A percentile compares a stretch with the other conserved stretches of the same genome.
Conservation (phyloP, 2,329 filamentous ascomycete species). For the Sphaerulina populicola region DNA sequence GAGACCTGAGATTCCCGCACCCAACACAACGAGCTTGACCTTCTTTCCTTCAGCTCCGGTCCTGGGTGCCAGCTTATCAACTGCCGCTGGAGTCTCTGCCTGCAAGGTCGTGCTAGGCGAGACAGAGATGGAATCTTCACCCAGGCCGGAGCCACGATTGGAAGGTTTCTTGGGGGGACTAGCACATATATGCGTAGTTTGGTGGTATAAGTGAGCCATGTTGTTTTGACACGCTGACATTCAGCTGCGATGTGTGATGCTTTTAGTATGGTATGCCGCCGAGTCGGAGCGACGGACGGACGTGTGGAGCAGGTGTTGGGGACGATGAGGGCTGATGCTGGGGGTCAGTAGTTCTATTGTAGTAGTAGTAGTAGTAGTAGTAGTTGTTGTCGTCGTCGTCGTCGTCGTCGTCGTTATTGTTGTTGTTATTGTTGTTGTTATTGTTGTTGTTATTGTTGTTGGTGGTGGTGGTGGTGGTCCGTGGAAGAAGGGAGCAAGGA, state of each 20-base stretch:
- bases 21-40: conserved; percentile 31
- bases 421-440: too few relatives aligned
- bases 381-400: too few relatives aligned
- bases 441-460: too few relatives aligned
- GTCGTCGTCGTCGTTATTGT: too few relatives aligned
- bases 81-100: conserved; percentile 17
- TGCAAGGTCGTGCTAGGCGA: conserved; percentile 18
- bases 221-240: conserved; percentile 24
- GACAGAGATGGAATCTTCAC: conserved; percentile 16
- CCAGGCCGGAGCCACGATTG: conserved; percentile 25
- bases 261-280: not conserved
- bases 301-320: too few relatives aligned
- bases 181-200: conserved; percentile 16
- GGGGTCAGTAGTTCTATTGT: too few relatives aligned
- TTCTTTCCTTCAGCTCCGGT: conserved; percentile 17
- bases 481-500: too few relatives aligned
- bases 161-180: conserved; percentile 20
- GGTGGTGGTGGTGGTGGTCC: too few relatives aligned
- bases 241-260: conserved; percentile 8
- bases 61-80: conserved; percentile 12
- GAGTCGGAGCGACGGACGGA: too few relatives aligned
- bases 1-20: conserved; percentile 34
- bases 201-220: conserved; percentile 22
- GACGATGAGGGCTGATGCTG: too few relatives aligned
- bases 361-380: too few relatives aligned